These are phyloP conservation scores for Adansonia gregorii DNA, from an alignment of 441 rosid genomes.

Conservation along the genomic window DNA sequence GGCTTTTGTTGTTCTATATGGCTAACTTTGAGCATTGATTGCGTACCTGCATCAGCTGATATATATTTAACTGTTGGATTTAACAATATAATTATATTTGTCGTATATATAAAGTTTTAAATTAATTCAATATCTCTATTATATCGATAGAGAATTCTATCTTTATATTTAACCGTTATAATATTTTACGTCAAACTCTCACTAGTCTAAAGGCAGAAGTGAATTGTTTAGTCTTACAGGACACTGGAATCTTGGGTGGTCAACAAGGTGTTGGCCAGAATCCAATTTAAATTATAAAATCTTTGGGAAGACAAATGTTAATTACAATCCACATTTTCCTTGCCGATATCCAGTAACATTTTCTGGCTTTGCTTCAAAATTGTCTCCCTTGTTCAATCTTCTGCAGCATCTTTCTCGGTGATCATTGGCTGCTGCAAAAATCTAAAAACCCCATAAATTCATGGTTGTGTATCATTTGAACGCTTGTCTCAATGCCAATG, in stretches of 20 bases:
- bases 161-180: too few species aligned
- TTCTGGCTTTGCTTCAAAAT: too few species aligned
- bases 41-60: not conserved
- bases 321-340: not conserved
- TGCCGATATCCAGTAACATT: too few species aligned
- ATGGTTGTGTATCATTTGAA: constrained; percentile 66
- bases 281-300: not conserved
- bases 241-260: constrained; percentile 30
- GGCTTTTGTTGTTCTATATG: not conserved
- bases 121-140: too few species aligned
- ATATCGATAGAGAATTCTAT: too few species aligned
- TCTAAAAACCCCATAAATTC: constrained; percentile 88
- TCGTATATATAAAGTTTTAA: too few species aligned
- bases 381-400: not conserved
- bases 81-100: too few species aligned
- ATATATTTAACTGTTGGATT: too few species aligned
- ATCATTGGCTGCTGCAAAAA: constrained; percentile 70
- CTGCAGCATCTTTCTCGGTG: constrained; percentile 29
- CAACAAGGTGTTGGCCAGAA: constrained; percentile 62
- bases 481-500: constrained; percentile 61
- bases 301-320: not conserved
- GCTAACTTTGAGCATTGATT: not conserved
- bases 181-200: too few species aligned
- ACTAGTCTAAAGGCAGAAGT: too few species aligned
- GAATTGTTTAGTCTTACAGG: not conserved